Evolutionary conservation across 2,329 filamentous ascomycete species (phyloP).

Genomic region (Penicillium oxalicum): DNA sequence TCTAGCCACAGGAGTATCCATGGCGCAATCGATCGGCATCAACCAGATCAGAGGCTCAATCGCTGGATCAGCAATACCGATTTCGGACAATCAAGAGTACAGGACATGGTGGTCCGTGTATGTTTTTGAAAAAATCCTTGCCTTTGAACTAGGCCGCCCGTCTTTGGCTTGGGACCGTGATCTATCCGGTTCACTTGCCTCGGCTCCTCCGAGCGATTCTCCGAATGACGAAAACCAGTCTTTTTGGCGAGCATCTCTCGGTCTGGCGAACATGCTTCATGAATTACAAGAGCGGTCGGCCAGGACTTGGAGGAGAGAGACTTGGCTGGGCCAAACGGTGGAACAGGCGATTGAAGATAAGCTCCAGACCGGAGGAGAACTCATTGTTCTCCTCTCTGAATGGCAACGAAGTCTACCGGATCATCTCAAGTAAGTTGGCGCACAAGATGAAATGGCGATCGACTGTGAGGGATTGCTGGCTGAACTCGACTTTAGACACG

Average conservation of each 20-base stretch:
- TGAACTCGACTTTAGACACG: not conserved
- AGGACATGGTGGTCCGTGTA: conserved; percentile 9
- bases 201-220: not conserved
- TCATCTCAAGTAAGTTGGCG: not conserved
- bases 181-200: not conserved
- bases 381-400: conserved; percentile 1
- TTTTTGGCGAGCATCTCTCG: conserved; percentile 2
- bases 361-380: conserved; percentile 5
- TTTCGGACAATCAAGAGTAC: not conserved
- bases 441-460: too few species aligned
- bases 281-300: conserved; percentile 10
- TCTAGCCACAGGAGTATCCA: conserved; percentile 6
- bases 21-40: conserved; percentile 8
- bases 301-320: conserved; percentile 7
- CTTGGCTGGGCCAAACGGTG: conserved; percentile 7
- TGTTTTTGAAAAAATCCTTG: conserved; percentile 8
- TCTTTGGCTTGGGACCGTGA: conserved; percentile 8
- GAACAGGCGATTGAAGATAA: conserved; percentile 12
- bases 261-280: conserved; percentile 8
- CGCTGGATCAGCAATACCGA: not conserved
- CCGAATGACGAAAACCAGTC: not conserved
- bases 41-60: not conserved
- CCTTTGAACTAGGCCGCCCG: conserved; percentile 7
- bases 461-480: too few species aligned
- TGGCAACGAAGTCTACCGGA: conserved; percentile 5